Conservation (phyloP, 345 rosid genomes). For the Camelina neglecta region DNA sequence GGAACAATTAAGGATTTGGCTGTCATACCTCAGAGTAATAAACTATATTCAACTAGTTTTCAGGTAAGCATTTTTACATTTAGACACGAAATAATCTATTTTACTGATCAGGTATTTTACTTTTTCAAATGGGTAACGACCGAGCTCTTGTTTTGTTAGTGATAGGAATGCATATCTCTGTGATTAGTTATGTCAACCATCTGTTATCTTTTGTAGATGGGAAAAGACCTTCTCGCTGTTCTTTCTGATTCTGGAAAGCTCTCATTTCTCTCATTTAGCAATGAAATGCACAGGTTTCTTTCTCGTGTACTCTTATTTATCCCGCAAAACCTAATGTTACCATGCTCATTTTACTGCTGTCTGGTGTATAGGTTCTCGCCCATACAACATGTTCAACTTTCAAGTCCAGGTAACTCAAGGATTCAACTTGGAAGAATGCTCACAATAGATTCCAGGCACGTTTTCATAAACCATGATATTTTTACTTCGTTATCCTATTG, state of each 20-base stretch:
- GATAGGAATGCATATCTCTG: conserved; percentile 12
- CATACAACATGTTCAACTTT: conserved; percentile 78
- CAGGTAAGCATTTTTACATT: conserved; percentile 53
- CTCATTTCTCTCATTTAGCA: conserved; percentile 85
- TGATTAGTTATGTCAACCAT: conserved; percentile 27
- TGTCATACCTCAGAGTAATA: conserved; percentile 68
- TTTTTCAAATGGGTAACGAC: conserved; percentile 17
- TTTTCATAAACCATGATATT: conserved; percentile 10
- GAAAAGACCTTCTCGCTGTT: conserved; percentile 82
- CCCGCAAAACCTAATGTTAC: conserved; percentile 20
- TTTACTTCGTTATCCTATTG: conserved; percentile 20
- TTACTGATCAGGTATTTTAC: conserved; percentile 6
- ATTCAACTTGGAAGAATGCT: conserved; percentile 87
- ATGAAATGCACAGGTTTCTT: conserved; percentile 93
- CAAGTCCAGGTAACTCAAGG: conserved; percentile 81
- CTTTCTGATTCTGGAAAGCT: conserved; percentile 99
- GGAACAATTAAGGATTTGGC: conserved; percentile 91
- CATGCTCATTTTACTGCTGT: conserved; percentile 36
- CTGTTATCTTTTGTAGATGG: conserved; percentile 58
- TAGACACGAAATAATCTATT: background rate
- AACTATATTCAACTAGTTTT: conserved; percentile 48
- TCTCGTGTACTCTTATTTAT: conserved; percentile 31
- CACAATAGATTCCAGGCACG: conserved; percentile 84
- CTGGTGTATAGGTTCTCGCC: conserved; percentile 78
- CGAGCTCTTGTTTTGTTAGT: conserved; percentile 27